Conservation (phyloP, 2,329 filamentous ascomycete species). For the Bipolaris gigantea region DNA sequence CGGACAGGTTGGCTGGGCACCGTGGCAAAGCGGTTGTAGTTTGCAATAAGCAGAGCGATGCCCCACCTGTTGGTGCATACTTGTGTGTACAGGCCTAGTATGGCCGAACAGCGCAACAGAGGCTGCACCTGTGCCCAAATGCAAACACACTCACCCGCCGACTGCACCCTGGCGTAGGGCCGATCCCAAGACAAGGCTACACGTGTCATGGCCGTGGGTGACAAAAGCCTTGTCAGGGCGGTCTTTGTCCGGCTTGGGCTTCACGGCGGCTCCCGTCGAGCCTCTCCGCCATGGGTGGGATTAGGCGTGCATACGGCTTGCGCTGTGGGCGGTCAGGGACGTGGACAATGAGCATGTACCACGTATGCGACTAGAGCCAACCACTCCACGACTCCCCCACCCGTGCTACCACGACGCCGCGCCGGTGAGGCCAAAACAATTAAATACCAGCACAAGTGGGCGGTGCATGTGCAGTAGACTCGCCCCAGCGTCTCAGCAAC, state of each 20-base stretch:
- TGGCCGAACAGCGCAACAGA: slow-evolving; percentile 4
- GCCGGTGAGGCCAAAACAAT: slow-evolving; percentile 9
- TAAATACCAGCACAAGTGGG: slow-evolving; percentile 14
- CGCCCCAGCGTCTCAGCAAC: slow-evolving; percentile 8
- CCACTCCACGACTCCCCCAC: slow-evolving; percentile 1
- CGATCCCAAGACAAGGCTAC: slow-evolving; percentile 8
- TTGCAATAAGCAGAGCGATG: neutral
- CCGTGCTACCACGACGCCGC: neutral
- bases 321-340: slow-evolving; percentile 20
- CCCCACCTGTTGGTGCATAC: neutral
- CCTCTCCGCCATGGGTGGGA: slow-evolving; percentile 12
- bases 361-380: slow-evolving; percentile 19
- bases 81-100: neutral
- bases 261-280: slow-evolving; percentile 22
- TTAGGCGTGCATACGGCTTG: slow-evolving; percentile 15
- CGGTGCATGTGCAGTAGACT: slow-evolving; percentile 12
- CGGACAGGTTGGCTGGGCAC: no score
- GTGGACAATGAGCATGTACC: slow-evolving; percentile 21
- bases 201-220: slow-evolving; percentile 18
- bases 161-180: slow-evolving; percentile 2
- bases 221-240: slow-evolving; percentile 5
- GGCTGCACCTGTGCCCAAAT: slow-evolving; percentile 1
- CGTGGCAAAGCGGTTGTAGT: neutral
- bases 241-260: slow-evolving; percentile 21
- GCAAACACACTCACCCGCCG: no score